phyloP scores from a whole-genome alignment of 371 early-diverging fungal genomes.

The Saksenaea vasiformis region DNA sequence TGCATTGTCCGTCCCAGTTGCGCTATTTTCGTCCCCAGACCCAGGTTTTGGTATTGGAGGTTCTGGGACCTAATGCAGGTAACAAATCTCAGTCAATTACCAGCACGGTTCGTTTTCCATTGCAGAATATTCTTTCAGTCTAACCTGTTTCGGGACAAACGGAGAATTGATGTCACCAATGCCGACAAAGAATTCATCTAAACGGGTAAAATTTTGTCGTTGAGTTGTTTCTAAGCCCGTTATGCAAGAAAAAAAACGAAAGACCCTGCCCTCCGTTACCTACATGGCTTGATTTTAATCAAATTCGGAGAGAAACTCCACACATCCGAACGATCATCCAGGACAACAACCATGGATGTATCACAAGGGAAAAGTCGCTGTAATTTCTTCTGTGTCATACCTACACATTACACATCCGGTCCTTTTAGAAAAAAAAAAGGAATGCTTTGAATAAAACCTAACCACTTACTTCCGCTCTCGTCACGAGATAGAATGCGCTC shows the following conservation, averaged over 20 bases:
- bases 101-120: conserved; percentile 3
- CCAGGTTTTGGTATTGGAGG: neutral
- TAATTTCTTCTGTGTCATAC: conserved; percentile 83
- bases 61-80: conserved; percentile 1
- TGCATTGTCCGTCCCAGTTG: conserved; percentile 7
- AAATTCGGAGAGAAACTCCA: conserved; percentile 95
- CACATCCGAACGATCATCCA: conserved; percentile 98
- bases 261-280: conserved; percentile 16
- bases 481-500: conserved; percentile 96
- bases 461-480: conserved; percentile 83
- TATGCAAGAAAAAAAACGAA: neutral
- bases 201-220: neutral
- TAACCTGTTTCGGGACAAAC: conserved; percentile 48
- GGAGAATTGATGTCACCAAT: conserved; percentile 93
- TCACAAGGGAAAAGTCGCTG: conserved; percentile 95
- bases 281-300: conserved; percentile 89
- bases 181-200: conserved; percentile 92
- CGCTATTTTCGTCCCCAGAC: conserved; percentile 1
- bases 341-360: conserved; percentile 95
- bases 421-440: neutral
- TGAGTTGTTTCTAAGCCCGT: neutral
- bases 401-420: too few relatives aligned
- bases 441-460: neutral
- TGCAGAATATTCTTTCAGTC: neutral
- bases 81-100: conserved; percentile 6